Evolutionary conservation across 805 yeast genomes (phyloP), one percentile per base, ranked within the genome.

Genomic region (Kuraishia piskuri): DNA sequence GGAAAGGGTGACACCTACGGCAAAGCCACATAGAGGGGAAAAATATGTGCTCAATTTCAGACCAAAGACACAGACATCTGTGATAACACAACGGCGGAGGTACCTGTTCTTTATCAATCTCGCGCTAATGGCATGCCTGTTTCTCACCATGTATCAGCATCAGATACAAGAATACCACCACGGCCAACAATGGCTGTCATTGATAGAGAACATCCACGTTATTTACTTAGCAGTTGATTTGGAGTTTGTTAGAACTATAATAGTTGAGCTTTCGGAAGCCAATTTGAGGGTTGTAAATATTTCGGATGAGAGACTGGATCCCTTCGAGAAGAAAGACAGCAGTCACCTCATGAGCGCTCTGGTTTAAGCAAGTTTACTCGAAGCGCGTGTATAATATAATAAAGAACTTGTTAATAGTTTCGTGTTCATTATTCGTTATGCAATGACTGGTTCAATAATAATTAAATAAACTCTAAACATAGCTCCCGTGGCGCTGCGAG

Each of bases 241-340:
- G 22, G 61, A 60, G 51, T 62, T 62, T 46, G 22, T 53, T 22
- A 55, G 57, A 20, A 60, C 63, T 1, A n/a, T 61, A 46, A 56
- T 57, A 22, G 55, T 57, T 51, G 66, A 63, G 53, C 47, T 63
- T 45, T 46, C 24, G 14, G 62, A 22, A 9, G 20, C 31, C n/a
- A 22, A 63, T 4, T 44, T 63, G 26, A 46, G 56, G 19, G 46
- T 62, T 3, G 23, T 22, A 9, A 49, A 49, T 45, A 51, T 61
- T 10, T 50, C 55, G 21, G 22, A 48, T 24, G 46, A 31, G 17
- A 31, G 17, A 10, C 40, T 31, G 23, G 62, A 57, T 44, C 23
- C 55, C 4, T 19, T 14, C 3, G 59, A 56, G 3, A 40, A 55
- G 19, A 45, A 51, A 12, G 22, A 55, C 5, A 17, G 19, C 10